These are phyloP conservation scores for Colletotrichum noveboracense DNA, from an alignment of 2,329 filamentous ascomycete genomes.

Conservation along the genomic window DNA sequence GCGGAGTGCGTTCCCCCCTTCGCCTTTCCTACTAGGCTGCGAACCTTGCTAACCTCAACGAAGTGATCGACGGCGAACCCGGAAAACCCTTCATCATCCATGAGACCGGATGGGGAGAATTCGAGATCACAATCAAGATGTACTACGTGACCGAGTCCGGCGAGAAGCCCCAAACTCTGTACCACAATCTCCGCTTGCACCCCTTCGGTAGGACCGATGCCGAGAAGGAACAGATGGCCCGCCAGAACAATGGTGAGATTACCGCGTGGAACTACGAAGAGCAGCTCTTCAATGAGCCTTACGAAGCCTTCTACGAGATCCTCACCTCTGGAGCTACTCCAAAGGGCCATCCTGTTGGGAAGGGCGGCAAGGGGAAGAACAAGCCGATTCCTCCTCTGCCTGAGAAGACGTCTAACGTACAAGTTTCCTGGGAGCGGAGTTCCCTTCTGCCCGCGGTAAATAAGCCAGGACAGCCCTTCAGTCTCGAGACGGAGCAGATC, in stretches of 20 bases:
- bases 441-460: slow-evolving; percentile 76
- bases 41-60: slow-evolving; percentile 19
- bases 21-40: neutral
- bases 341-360: slow-evolving; percentile 42
- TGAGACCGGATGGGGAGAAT: slow-evolving; percentile 98
- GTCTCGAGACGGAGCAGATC: slow-evolving; percentile 70
- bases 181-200: slow-evolving; percentile 90
- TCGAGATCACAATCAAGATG: slow-evolving; percentile 93
- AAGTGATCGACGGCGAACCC: slow-evolving; percentile 73
- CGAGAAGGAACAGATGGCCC: slow-evolving; percentile 64
- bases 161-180: slow-evolving; percentile 95
- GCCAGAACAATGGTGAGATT: slow-evolving; percentile 66
- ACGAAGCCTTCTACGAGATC: slow-evolving; percentile 87
- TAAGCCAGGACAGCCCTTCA: slow-evolving; percentile 74
- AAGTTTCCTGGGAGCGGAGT: slow-evolving; percentile 62
- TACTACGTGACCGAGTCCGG: slow-evolving; percentile 88
- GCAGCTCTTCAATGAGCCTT: slow-evolving; percentile 96
- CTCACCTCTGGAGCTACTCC: slow-evolving; percentile 75
- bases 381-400: slow-evolving; percentile 41
- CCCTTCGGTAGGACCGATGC: slow-evolving; percentile 86
- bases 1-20: slow-evolving; percentile 61
- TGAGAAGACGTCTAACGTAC: slow-evolving; percentile 34
- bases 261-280: slow-evolving; percentile 88
- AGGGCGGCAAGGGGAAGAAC: slow-evolving; percentile 61
- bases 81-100: slow-evolving; percentile 79